phyloP scores from a whole-genome alignment of 106 monocot genomes.

The Ottelia alismoides region DNA sequence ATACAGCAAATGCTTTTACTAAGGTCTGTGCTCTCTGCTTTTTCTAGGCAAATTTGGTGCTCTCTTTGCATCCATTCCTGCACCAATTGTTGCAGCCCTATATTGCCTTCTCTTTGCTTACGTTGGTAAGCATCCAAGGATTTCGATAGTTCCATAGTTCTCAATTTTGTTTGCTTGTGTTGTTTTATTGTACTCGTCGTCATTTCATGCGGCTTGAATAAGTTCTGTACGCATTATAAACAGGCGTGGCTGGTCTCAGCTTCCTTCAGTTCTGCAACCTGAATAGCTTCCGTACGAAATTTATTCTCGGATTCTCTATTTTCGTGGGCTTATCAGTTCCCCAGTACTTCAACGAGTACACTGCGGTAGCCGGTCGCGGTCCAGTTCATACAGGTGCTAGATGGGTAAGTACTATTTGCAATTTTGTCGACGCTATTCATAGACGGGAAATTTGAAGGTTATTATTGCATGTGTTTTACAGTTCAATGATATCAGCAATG shows the following conservation, averaged over 20 bases:
- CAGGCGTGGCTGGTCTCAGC: constrained; percentile 10
- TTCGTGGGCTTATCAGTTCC: constrained; percentile 19
- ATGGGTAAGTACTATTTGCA: constrained; percentile 27
- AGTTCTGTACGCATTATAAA: no score
- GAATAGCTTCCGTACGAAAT: constrained; percentile 20
- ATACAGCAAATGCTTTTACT: no score
- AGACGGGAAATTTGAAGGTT: background rate
- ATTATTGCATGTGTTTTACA: constrained; percentile 18
- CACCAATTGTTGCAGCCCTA: no score
- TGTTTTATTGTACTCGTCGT: no score
- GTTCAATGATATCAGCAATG: constrained; percentile 83
- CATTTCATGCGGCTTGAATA: no score
- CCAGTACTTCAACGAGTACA: constrained; percentile 36
- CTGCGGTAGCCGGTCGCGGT: constrained; percentile 39
- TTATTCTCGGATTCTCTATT: constrained; percentile 20
- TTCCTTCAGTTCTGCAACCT: constrained; percentile 23
- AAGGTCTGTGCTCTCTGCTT: no score
- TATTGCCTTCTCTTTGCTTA: no score
- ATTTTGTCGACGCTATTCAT: background rate
- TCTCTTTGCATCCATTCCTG: no score
- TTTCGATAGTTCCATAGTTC: no score
- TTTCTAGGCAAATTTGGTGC: no score
- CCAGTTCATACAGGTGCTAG: constrained; percentile 44
- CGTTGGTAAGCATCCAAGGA: no score
- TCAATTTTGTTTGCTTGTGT: no score